phyloP scores from a whole-genome alignment of 2,329 filamentous ascomycete species.

The Colletotrichum higginsianum region DNA sequence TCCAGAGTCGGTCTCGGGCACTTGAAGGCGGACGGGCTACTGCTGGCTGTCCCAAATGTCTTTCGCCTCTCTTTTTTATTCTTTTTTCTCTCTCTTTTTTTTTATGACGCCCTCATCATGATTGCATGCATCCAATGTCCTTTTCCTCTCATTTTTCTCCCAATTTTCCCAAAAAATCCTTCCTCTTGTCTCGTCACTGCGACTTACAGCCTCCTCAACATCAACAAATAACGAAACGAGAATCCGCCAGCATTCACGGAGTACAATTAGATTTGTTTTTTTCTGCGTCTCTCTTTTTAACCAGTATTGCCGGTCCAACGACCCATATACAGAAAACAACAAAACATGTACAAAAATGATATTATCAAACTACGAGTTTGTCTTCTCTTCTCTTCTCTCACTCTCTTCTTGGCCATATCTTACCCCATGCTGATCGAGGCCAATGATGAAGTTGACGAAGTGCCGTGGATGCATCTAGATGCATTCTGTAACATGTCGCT shows the following conservation, averaged over 20 bases:
- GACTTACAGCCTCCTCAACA: conserved; percentile 22
- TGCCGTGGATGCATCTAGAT: background rate
- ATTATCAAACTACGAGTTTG: conserved; percentile 16
- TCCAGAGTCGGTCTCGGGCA: background rate
- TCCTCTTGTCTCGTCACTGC: conserved; percentile 11
- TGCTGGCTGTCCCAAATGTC: background rate
- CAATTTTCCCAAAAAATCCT: too few species aligned
- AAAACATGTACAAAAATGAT: conserved; percentile 22
- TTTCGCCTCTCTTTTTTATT: background rate
- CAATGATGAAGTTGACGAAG: background rate
- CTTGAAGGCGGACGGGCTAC: background rate
- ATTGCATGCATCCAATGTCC: conserved; percentile 34
- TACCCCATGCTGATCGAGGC: background rate
- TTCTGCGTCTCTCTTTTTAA: background rate
- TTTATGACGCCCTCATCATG: conserved; percentile 23
- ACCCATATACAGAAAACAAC: conserved; percentile 2
- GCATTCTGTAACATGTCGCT: background rate
- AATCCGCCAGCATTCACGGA: conserved; percentile 41
- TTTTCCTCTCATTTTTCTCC: background rate
- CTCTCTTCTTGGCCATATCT: too few species aligned
- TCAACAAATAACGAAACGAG: conserved; percentile 39
- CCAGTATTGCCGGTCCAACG: conserved; percentile 2
- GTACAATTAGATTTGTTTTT: conserved; percentile 38
- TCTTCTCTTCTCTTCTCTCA: conserved; percentile 6
- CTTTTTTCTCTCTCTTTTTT: background rate